phyloP scores from a whole-genome alignment of 208 protist species.

The Leishmania tarentolae region DNA sequence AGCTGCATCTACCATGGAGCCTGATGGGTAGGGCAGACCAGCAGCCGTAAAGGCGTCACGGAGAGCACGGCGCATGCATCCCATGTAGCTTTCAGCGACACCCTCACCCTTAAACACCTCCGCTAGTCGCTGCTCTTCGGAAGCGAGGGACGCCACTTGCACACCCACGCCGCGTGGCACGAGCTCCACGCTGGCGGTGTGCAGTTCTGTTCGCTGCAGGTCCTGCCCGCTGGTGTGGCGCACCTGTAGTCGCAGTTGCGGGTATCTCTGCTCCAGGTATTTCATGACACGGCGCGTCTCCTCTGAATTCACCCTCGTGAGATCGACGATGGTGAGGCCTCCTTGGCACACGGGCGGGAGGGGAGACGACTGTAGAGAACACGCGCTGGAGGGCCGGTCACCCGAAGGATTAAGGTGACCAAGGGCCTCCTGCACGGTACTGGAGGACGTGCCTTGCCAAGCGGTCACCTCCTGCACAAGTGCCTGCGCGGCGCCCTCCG shows the following conservation, averaged over 20 bases:
- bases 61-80: constrained; percentile 41
- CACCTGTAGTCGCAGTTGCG: constrained; percentile 46
- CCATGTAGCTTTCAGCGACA: constrained; percentile 36
- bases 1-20: not conserved
- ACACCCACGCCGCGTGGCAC: constrained; percentile 7
- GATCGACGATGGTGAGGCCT: constrained; percentile 23
- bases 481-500: not conserved
- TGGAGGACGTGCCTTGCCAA: constrained; percentile 12
- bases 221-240: constrained; percentile 66
- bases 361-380: not conserved
- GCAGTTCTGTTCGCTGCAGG: constrained; percentile 57
- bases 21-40: constrained; percentile 4
- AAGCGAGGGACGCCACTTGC: constrained; percentile 4
- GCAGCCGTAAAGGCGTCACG: constrained; percentile 50
- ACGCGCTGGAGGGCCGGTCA: not conserved
- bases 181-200: constrained; percentile 59
- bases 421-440: constrained; percentile 23
- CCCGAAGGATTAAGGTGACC: not conserved
- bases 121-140: constrained; percentile 36
- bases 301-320: constrained; percentile 8
- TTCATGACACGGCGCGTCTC: constrained; percentile 4
- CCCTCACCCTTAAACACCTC: constrained; percentile 61
- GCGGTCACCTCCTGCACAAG: not conserved
- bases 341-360: not conserved
- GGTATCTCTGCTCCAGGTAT: constrained; percentile 36